A percentile compares a stretch with the other conserved stretches of the same genome.
These are phyloP conservation scores for Cyanidiococcus yangmingshanensis DNA, from an alignment of 23 red algal species.

Conservation along the genomic window DNA sequence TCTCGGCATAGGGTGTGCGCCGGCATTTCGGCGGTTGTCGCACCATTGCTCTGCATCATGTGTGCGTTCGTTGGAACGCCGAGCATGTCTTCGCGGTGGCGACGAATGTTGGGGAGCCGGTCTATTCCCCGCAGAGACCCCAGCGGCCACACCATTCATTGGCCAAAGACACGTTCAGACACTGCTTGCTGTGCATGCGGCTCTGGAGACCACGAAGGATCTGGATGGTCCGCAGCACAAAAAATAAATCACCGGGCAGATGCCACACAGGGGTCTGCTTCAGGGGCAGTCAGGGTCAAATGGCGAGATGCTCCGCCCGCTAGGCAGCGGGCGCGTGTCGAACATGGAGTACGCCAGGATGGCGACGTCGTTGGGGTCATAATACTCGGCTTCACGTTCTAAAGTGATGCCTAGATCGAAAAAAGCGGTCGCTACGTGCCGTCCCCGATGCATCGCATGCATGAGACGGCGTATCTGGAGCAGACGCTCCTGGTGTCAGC, in stretches of 20 bases:
- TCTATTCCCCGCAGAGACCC: conserved; percentile 6
- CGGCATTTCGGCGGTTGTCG: no score
- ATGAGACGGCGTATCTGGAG: conserved; percentile 42
- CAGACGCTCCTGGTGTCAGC: conserved; percentile 28
- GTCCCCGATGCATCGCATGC: conserved; percentile 38
- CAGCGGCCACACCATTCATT: conserved; percentile 10
- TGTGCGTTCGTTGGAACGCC: no score
- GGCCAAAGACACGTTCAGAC: background rate
- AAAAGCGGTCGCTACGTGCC: conserved; percentile 27
- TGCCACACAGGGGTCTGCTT: conserved; percentile 27
- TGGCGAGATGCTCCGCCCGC: conserved; percentile 38
- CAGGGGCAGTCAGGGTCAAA: conserved; percentile 46
- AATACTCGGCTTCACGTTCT: background rate
- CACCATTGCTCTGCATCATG: no score
- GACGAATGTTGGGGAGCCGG: no score
- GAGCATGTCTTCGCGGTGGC: no score
- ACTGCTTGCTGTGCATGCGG: conserved; percentile 2
- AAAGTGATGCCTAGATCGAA: conserved; percentile 40
- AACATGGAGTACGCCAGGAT: conserved; percentile 64
- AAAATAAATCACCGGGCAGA: conserved; percentile 57
- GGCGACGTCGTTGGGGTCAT: background rate
- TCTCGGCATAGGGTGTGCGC: no score
- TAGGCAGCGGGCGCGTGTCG: conserved; percentile 41
- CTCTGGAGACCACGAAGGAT: conserved; percentile 43
- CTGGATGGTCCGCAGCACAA: conserved; percentile 59